Evolutionary conservation across 129 eudicot genomes (phyloP).

Genomic region (Scalesia atractyloides): DNA sequence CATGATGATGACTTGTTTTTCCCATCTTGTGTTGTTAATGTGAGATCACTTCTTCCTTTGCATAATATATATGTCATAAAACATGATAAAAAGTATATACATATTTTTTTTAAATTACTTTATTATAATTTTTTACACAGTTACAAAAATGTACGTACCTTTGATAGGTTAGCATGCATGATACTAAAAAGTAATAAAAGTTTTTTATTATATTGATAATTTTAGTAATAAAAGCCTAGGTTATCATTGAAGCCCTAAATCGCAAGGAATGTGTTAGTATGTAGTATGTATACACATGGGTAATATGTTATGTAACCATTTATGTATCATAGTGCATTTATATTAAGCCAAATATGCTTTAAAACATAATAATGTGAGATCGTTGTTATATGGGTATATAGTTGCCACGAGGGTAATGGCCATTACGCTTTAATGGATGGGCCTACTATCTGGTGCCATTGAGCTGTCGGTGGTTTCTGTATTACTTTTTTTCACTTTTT

Average conservation of each 20-base stretch:
- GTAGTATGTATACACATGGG: no score
- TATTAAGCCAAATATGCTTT: background rate
- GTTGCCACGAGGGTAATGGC: conserved; percentile 7
- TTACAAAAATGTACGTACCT: no score
- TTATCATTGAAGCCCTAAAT: no score
- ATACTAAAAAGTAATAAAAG: background rate
- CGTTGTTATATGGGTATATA: background rate
- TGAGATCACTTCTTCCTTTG: conserved; percentile 27
- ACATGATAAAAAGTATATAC: background rate
- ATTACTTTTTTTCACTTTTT: background rate
- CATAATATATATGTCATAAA: background rate
- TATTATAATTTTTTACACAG: no score
- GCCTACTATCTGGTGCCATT: background rate
- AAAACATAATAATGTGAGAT: background rate
- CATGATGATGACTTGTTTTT: conserved; percentile 43
- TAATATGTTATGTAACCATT: no score
- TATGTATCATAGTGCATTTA: no score
- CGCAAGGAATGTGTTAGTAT: no score
- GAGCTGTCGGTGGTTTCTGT: conserved; percentile 8
- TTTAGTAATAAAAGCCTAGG: no score
- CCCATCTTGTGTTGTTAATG: conserved; percentile 29
- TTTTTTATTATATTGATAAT: background rate
- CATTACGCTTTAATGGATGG: conserved; percentile 9
- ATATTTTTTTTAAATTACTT: no score
- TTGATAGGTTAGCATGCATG: background rate